Evolutionary conservation across 1,284 basidiomycete genomes (phyloP).

Genomic region (Ganoderma sp.): DNA sequence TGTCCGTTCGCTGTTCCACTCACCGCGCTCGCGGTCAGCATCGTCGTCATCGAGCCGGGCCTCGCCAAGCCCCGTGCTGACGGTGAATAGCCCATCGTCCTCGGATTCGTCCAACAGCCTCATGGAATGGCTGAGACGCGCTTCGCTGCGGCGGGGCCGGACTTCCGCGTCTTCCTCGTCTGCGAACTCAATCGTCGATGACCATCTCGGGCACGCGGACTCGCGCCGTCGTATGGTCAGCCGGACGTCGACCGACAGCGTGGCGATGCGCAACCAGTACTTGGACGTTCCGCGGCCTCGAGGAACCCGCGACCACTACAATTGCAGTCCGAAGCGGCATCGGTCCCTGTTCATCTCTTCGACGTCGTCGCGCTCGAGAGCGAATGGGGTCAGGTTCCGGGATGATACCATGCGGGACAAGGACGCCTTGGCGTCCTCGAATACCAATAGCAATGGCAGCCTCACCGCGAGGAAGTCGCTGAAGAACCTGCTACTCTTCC

Average conservation of each 20-base stretch:
- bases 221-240: conserved; percentile 1
- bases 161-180: conserved; percentile 44
- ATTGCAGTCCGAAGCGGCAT: conserved; percentile 32
- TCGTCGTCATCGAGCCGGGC: conserved; percentile 22
- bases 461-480: conserved; percentile 16
- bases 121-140: conserved; percentile 52
- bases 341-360: conserved; percentile 38
- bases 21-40: conserved; percentile 38
- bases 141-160: conserved; percentile 52
- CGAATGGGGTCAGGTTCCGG: conserved; percentile 7
- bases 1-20: conserved; percentile 49
- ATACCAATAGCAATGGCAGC: not conserved
- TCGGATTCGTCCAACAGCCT: conserved; percentile 45
- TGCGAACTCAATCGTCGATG: conserved; percentile 27
- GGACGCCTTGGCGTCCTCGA: not conserved
- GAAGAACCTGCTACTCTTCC: conserved; percentile 22
- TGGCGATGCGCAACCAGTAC: conserved; percentile 11
- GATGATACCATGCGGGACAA: conserved; percentile 1
- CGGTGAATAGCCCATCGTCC: conserved; percentile 27
- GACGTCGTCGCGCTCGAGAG: conserved; percentile 26
- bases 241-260: conserved; percentile 22
- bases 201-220: not conserved
- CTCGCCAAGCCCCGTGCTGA: conserved; percentile 28
- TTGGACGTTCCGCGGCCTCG: conserved; percentile 10
- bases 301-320: conserved; percentile 7